Evolutionary conservation across 306 rosid species (phyloP).

Genomic region (Vachellia collinsii): DNA sequence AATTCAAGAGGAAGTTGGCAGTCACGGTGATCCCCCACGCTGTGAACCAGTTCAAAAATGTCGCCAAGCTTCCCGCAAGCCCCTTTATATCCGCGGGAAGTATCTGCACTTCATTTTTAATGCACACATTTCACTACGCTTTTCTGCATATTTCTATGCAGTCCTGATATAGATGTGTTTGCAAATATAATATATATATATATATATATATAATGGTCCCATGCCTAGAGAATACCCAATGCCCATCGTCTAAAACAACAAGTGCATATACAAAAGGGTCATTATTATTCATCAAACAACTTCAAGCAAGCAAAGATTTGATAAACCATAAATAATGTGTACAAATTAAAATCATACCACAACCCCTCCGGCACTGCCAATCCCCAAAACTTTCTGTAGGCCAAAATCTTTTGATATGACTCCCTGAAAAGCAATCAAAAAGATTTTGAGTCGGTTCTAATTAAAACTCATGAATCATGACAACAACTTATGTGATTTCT

Average conservation of each 20-base stretch:
- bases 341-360: slow-evolving; percentile 52
- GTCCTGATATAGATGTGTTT: neutral
- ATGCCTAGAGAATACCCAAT: slow-evolving; percentile 63
- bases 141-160: neutral
- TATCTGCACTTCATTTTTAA: slow-evolving; percentile 48
- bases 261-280: neutral
- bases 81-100: slow-evolving; percentile 62
- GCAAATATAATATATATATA: too few species aligned
- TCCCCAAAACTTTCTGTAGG: slow-evolving; percentile 41
- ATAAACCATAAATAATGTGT: too few species aligned
- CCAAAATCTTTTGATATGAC: slow-evolving; percentile 39
- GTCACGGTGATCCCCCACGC: too few species aligned
- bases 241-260: slow-evolving; percentile 52
- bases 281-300: neutral
- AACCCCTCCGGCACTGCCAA: slow-evolving; percentile 58
- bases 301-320: neutral
- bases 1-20: too few species aligned
- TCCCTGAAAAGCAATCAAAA: slow-evolving; percentile 43
- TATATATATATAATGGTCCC: slow-evolving; percentile 73
- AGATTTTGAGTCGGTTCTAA: neutral
- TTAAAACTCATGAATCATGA: neutral
- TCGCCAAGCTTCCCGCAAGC: too few species aligned
- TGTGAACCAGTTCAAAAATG: too few species aligned
- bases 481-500: slow-evolving; percentile 2
- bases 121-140: neutral